phyloP scores from a whole-genome alignment of 2,329 filamentous ascomycete genomes.

The Tolypocladium album region DNA sequence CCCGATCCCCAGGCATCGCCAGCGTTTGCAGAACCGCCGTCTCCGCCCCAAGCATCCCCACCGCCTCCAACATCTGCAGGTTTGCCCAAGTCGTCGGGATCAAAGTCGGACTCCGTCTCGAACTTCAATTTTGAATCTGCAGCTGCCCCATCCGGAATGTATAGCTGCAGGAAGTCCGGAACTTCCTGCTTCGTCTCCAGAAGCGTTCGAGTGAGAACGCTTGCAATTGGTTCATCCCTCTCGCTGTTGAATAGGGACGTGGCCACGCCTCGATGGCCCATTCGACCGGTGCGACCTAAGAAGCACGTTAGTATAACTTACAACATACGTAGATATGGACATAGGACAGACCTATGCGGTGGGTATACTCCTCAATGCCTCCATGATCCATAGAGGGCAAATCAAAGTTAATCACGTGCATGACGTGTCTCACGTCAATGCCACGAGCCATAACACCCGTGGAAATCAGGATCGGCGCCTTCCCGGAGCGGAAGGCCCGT shows the following conservation, averaged over 20 bases:
- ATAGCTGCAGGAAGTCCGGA: slow-evolving; percentile 68
- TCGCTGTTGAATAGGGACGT: slow-evolving; percentile 85
- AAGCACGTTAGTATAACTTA: background rate
- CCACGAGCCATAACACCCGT: slow-evolving; percentile 83
- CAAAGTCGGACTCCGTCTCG: slow-evolving; percentile 44
- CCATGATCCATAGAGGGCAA: slow-evolving; percentile 63
- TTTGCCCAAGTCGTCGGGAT: slow-evolving; percentile 24
- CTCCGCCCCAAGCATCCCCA: slow-evolving; percentile 6
- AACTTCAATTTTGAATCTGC: slow-evolving; percentile 35
- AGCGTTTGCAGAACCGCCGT: slow-evolving; percentile 1
- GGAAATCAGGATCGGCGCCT: slow-evolving; percentile 69
- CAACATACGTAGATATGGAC: too few species aligned
- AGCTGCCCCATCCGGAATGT: slow-evolving; percentile 46
- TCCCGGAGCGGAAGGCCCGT: slow-evolving; percentile 69
- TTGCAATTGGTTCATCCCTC: slow-evolving; percentile 60
- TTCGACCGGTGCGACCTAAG: slow-evolving; percentile 80
- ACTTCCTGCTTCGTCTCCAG: slow-evolving; percentile 69
- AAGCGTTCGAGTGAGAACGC: slow-evolving; percentile 68
- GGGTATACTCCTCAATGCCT: slow-evolving; percentile 89
- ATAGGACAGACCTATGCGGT: slow-evolving; percentile 68
- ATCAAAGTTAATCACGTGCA: slow-evolving; percentile 91
- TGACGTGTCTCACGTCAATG: slow-evolving; percentile 76
- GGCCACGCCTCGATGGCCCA: slow-evolving; percentile 76
- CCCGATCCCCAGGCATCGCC: slow-evolving; percentile 2
- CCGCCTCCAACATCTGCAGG: slow-evolving; percentile 9